A percentile compares a stretch with the other conserved stretches of the same genome.
Conservation (phyloP, 192 early-diverging fungal genomes). For the Obelidium mucronatum region DNA sequence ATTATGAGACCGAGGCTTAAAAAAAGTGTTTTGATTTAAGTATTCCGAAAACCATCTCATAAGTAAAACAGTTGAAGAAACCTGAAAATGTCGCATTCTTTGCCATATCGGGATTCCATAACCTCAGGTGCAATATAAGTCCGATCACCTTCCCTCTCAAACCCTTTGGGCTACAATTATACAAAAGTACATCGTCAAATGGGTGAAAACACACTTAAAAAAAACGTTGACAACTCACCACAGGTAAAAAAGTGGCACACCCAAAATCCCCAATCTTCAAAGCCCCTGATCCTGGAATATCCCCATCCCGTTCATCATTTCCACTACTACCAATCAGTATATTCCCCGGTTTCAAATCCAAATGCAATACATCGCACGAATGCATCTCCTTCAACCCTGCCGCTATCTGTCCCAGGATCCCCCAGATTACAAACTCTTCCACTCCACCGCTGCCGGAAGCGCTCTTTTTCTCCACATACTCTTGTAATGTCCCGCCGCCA, state of each 20-base stretch:
- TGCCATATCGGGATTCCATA: conserved; percentile 70
- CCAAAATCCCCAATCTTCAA: conserved; percentile 96
- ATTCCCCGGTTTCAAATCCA: conserved; percentile 92
- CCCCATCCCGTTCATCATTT: too few species aligned
- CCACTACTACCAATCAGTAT: conserved; percentile 69
- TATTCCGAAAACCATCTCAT: too few species aligned
- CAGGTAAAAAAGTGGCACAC: conserved; percentile 68
- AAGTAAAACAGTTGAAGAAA: too few species aligned
- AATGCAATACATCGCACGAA: conserved; percentile 73
- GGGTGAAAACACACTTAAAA: too few species aligned
- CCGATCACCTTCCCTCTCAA: conserved; percentile 89
- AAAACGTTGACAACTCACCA: conserved; percentile 50
- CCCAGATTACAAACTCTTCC: conserved; percentile 76
- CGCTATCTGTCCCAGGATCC: conserved; percentile 68
- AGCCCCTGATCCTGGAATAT: too few species aligned
- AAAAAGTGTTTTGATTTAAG: too few species aligned
- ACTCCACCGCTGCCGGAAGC: conserved; percentile 41
- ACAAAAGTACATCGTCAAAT: not conserved
- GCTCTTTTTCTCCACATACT: conserved; percentile 42
- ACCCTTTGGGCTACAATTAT: conserved; percentile 33
- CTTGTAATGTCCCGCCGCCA: conserved; percentile 67
- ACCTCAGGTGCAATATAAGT: conserved; percentile 92
- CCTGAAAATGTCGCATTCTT: conserved; percentile 89
- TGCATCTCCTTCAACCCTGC: conserved; percentile 78
- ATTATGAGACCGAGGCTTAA: conserved; percentile 87